A percentile compares a stretch with the other conserved stretches of the same genome.
Evolutionary conservation across 129 eudicot species (phyloP).

Genomic region (Artemisia annua): DNA sequence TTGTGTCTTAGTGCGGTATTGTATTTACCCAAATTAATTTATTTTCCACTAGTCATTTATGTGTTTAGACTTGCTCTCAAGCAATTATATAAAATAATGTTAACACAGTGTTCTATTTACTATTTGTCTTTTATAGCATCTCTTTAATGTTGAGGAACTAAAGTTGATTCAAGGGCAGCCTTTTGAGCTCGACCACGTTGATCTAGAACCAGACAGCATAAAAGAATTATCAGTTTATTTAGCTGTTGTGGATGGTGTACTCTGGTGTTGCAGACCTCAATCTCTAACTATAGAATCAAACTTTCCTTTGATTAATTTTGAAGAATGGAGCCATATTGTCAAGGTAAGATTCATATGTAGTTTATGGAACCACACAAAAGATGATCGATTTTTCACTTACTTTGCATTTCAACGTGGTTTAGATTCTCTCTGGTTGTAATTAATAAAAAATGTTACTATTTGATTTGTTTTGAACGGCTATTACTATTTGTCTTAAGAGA

Average conservation of each 20-base stretch:
- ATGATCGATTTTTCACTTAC: background rate
- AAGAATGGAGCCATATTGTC: background rate
- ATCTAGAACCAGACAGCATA: background rate
- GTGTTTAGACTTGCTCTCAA: background rate
- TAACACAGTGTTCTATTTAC: background rate
- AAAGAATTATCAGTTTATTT: background rate
- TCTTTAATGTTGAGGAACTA: background rate
- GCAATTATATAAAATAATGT: no score
- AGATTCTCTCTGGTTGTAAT: background rate
- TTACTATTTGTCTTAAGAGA: no score
- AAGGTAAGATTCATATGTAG: background rate
- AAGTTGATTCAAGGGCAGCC: background rate
- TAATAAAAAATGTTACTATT: no score
- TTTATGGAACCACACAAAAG: background rate
- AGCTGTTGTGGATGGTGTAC: background rate
- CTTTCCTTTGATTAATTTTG: background rate
- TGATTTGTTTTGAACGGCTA: no score
- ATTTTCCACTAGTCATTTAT: background rate
- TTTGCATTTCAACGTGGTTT: no score
- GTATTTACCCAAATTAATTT: background rate
- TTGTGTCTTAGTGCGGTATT: background rate
- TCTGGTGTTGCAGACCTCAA: background rate
- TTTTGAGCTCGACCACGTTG: constrained; percentile 3
- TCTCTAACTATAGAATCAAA: background rate
- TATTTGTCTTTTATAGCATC: background rate